phyloP scores from a whole-genome alignment of 2,329 filamentous ascomycete genomes.

The Penicillium digitatum region DNA sequence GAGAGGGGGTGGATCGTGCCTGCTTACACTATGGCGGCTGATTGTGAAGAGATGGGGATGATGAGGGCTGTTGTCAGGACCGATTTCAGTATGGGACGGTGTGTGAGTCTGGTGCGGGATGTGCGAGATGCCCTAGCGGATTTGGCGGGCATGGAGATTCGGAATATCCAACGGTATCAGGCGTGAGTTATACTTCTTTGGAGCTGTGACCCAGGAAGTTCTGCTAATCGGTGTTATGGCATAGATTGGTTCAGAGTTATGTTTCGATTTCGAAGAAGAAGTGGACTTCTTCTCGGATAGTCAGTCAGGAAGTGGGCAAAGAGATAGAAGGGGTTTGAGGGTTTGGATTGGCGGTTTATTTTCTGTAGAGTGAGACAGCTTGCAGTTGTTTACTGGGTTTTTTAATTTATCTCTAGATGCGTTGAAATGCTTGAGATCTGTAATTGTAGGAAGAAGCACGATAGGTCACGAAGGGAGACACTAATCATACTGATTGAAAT shows the following conservation, averaged over 20 bases:
- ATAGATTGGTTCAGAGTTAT: slow-evolving; percentile 1
- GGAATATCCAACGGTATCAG: slow-evolving; percentile 14
- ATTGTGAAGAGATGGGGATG: slow-evolving; percentile 79
- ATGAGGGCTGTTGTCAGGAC: slow-evolving; percentile 86
- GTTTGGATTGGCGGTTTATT: background rate
- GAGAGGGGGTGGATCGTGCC: slow-evolving; percentile 87
- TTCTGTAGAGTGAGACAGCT: background rate
- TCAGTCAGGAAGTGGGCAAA: background rate
- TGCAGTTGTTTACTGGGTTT: background rate
- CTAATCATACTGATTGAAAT: too few species aligned
- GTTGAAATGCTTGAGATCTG: background rate
- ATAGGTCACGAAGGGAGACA: background rate
- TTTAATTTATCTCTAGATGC: background rate
- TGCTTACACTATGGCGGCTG: slow-evolving; percentile 92
- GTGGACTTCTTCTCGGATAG: background rate
- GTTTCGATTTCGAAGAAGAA: background rate
- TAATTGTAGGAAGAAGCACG: background rate
- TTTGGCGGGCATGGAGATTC: slow-evolving; percentile 65
- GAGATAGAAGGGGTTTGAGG: background rate
- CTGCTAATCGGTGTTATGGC: background rate
- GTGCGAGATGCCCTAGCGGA: slow-evolving; percentile 69
- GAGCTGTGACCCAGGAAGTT: too few species aligned
- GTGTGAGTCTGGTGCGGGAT: slow-evolving; percentile 71
- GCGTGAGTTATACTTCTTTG: slow-evolving; percentile 4
- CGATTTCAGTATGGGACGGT: slow-evolving; percentile 77